Conservation (phyloP, 208 protist genomes). For the Trypanosoma rangeli region DNA sequence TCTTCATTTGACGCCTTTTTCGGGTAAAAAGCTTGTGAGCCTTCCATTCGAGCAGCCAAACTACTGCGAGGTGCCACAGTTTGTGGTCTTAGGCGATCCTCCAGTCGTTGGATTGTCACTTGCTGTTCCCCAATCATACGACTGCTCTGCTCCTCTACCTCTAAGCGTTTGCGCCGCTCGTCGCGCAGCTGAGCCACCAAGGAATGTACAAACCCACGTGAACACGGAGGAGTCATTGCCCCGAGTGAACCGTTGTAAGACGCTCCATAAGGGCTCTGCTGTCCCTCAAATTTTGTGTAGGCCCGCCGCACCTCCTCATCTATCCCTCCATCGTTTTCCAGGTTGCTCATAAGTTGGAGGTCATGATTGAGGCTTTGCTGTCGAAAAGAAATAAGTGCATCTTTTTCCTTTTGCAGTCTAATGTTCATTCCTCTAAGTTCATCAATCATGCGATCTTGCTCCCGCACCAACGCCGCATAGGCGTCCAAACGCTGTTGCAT, state of each 20-base stretch:
- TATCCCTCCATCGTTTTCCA: constrained; percentile 22
- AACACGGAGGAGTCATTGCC: constrained; percentile 28
- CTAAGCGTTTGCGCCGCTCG: constrained; percentile 30
- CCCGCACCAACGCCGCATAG: constrained; percentile 34
- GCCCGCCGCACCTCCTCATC: constrained; percentile 28
- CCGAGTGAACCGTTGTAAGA: constrained; percentile 13
- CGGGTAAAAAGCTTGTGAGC: neutral
- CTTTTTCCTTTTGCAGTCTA: constrained; percentile 32
- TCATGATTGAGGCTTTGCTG: constrained; percentile 36
- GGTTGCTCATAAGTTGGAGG: constrained; percentile 16
- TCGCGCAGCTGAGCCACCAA: constrained; percentile 47
- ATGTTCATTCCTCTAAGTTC: constrained; percentile 35
- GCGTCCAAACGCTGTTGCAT: constrained; percentile 35
- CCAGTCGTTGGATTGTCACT: constrained; percentile 32
- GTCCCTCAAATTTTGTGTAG: constrained; percentile 21
- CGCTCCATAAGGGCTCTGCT: neutral
- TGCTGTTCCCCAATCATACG: constrained; percentile 40
- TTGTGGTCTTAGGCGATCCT: constrained; percentile 29
- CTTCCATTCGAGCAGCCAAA: constrained; percentile 15
- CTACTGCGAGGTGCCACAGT: neutral
- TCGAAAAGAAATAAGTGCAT: constrained; percentile 29
- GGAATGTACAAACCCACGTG: constrained; percentile 38
- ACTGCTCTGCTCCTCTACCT: constrained; percentile 46
- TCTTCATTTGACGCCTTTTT: neutral
- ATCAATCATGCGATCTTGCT: constrained; percentile 54